Base-by-base conservation (phyloP, 2,329 filamentous ascomycete species). In the Phaeoacremonium minimum region DNA sequence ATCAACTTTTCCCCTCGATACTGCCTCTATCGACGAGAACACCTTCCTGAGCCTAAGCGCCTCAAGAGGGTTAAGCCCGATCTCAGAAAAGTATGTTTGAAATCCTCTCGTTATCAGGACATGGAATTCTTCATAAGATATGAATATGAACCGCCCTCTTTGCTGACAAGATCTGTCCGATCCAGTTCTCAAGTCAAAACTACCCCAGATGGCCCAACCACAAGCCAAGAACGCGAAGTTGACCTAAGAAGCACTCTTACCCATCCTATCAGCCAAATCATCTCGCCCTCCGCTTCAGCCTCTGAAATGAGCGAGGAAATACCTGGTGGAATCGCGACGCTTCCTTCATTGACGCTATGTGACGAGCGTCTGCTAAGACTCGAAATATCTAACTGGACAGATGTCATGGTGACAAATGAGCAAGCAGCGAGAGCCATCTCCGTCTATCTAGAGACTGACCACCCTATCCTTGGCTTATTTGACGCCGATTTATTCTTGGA, bases 381-480 rank as follows among this genome's bases (percentile, higher is more conserved):
- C 2, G 33, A 54, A 4, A 56, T 65, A 20, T 18, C 35, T 9
- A 49, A 51, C 37, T 61, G 64, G 64, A 61, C 63, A 12, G 40
- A 55, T 17, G 49, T 62, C 6, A 26, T 40, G 5, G 44, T 64
- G 5, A 30, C 47, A 1, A 47, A 55, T 30, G 46, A 56, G 5
- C 39, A 56, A 9, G 55, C 57, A n/a, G 53, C 52, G 2, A 48
- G 45, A 8, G 44, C 48, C 15, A 57, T 64, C 14, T 64, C 60
- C 3, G 37, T 57, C 2, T 64, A 64, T 29, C 40, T 64, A 5
- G 45, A 51, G 34, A 64, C 60, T 2, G 61, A 67, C 12, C 58
- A 64, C 34, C 60, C 62, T 0, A 46, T 66, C 2, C 41, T 66
- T 11, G 58, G 57, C 2, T 36, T 51, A 1, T 66, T 66, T 29